Evolutionary conservation across 2,329 filamentous ascomycete species (phyloP).

Genomic region (Fusarium tricinctum): DNA sequence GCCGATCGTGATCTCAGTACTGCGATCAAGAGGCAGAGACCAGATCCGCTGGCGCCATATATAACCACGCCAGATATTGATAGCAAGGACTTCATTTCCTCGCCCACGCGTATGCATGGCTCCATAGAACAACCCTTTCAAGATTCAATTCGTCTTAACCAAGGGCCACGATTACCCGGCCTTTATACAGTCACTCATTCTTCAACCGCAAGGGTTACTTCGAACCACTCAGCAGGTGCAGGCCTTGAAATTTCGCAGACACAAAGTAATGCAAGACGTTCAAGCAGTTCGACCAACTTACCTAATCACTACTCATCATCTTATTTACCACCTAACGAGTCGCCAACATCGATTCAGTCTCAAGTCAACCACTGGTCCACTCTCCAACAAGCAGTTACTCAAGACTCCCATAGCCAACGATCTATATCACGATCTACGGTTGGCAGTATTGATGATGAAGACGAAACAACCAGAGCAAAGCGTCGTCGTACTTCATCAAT

Average conservation of each 20-base stretch:
- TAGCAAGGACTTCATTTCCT: neutral
- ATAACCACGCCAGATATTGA: neutral
- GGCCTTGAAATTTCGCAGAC: conserved; percentile 12
- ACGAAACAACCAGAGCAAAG: conserved; percentile 21
- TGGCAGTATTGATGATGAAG: conserved; percentile 2
- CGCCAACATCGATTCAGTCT: conserved; percentile 4
- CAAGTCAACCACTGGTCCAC: conserved; percentile 19
- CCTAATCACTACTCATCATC: conserved; percentile 1
- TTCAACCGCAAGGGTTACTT: neutral
- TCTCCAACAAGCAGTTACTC: neutral
- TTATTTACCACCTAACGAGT: conserved; percentile 15
- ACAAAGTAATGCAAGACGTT: conserved; percentile 1
- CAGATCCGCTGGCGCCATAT: neutral
- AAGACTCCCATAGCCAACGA: neutral
- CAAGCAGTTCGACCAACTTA: neutral
- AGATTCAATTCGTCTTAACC: neutral
- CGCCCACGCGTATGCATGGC: neutral
- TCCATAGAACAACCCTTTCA: neutral
- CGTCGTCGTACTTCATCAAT: conserved; percentile 35
- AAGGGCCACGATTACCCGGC: neutral
- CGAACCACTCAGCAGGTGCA: neutral
- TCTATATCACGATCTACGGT: conserved; percentile 12
- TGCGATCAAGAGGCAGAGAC: conserved; percentile 27
- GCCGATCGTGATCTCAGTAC: neutral
- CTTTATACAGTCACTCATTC: neutral